Conservation (phyloP, 768 basidiomycete genomes). For the Dentipellis sp. region DNA sequence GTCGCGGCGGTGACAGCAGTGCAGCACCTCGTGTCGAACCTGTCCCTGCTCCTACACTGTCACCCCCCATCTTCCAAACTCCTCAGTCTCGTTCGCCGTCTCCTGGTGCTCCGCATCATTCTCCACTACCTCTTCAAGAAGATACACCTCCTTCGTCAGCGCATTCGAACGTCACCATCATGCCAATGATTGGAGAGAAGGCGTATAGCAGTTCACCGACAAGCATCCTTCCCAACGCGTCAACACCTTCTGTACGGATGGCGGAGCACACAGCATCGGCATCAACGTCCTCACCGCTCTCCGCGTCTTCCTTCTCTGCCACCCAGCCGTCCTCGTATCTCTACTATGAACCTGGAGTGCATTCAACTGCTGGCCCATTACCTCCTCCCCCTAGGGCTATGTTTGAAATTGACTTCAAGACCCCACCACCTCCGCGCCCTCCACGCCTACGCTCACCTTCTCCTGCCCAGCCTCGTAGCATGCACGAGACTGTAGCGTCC, state of each 20-base stretch:
- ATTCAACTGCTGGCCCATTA: constrained; percentile 65
- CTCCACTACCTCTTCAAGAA: constrained; percentile 8
- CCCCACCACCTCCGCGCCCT: constrained; percentile 50
- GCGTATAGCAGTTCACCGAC: background rate
- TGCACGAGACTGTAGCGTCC: constrained; percentile 14
- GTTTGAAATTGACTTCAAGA: constrained; percentile 31
- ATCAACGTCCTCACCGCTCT: background rate
- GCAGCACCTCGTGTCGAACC: background rate
- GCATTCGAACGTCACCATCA: too few relatives aligned
- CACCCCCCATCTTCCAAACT: constrained; percentile 30
- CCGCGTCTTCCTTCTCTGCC: background rate
- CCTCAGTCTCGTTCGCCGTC: constrained; percentile 25
- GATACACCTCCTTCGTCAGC: too few relatives aligned
- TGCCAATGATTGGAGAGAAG: too few relatives aligned
- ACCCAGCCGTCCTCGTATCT: constrained; percentile 33
- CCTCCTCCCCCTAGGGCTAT: constrained; percentile 59
- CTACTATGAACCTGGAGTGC: constrained; percentile 56
- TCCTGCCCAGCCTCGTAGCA: constrained; percentile 26
- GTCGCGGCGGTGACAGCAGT: constrained; percentile 18
- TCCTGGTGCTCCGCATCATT: constrained; percentile 13
- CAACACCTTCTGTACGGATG: background rate
- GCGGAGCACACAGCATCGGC: background rate
- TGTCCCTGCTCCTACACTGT: constrained; percentile 14
- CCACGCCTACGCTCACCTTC: constrained; percentile 52
- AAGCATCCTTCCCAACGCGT: background rate